Evolutionary conservation across 176 grass and related monocot species (phyloP).

Genomic region (Musa beccarii): DNA sequence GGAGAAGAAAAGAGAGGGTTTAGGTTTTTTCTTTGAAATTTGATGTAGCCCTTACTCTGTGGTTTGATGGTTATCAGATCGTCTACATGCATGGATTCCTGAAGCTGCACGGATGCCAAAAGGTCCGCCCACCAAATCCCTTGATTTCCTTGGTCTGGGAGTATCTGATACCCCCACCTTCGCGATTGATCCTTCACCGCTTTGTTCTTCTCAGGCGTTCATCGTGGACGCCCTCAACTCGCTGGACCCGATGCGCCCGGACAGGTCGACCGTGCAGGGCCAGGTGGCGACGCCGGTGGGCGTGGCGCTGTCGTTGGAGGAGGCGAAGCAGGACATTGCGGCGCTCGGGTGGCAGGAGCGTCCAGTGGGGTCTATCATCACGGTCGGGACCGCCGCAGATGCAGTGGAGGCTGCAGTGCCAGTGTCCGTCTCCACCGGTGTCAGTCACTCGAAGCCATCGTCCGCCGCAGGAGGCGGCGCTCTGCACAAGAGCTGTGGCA

Average conservation of each 20-base stretch:
- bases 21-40: background rate
- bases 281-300: background rate
- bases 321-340: conserved; percentile 35
- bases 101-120: conserved; percentile 21
- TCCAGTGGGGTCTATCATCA: conserved; percentile 45
- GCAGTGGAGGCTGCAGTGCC: background rate
- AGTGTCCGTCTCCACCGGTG: background rate
- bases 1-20: too few relatives aligned
- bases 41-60: background rate
- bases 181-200: background rate
- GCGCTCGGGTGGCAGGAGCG: conserved; percentile 57
- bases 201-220: conserved; percentile 16
- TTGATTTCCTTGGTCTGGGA: background rate
- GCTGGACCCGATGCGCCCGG: conserved; percentile 43
- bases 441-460: background rate
- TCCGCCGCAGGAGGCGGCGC: too few relatives aligned
- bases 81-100: conserved; percentile 57
- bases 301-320: conserved; percentile 33
- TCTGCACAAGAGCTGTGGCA: background rate
- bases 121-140: conserved; percentile 20
- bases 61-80: conserved; percentile 31
- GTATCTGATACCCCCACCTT: too few relatives aligned
- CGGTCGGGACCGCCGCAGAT: conserved; percentile 26
- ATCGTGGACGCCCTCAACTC: conserved; percentile 39
- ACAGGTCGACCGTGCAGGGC: conserved; percentile 31